Base-by-base conservation (phyloP, 2,329 filamentous ascomycete species). In the Fusarium odoratissimum region DNA sequence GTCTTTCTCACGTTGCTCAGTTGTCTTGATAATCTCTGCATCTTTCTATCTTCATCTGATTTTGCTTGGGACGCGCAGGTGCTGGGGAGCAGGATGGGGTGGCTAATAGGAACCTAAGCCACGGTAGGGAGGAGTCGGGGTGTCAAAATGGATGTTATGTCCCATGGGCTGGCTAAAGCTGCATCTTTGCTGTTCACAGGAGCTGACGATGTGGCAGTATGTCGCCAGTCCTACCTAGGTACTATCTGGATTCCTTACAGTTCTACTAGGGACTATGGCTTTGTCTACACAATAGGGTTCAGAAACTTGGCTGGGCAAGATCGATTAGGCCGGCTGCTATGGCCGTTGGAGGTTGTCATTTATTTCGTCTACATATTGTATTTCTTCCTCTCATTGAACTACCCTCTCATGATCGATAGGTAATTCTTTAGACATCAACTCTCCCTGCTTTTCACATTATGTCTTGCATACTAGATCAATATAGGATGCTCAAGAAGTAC, bases 51-150 rank as follows among this genome's bases (percentile, higher is more conserved):
- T 68, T 75, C 52, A 70, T 58, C 60, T 74, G 61, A 56, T 69
- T 70, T 70, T 56, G 59, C 69, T 75, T 76, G 65, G 74, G 72
- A 77, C 65, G 71, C 71, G 62, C 60, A 64, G 76, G 76, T 75
- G 75, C 72, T 74, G 73, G 72, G 77, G 77, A 75, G 75, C 75
- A 62, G 73, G 76, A 72, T 38, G 73, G 75, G 75, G 77, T 67
- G 71, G 69, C 54, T 41, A 65, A 72, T 38, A 57, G 62, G 61
- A 64, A 40, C 58, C 55, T 63, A 68, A 67, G 64, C 60, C 68
- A 72, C 65, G 73, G 73, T 72, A 56, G 56, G 74, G 69, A 76
- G 76, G 76, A 78, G 76, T 78, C 76, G 73, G 74, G 76, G 76
- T 78, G 74, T 75, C 69, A 58, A 78, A 70, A 65, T 66, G 73